Evolutionary conservation across 768 basidiomycete species (phyloP).

Genomic region (Lentinula raphanica): DNA sequence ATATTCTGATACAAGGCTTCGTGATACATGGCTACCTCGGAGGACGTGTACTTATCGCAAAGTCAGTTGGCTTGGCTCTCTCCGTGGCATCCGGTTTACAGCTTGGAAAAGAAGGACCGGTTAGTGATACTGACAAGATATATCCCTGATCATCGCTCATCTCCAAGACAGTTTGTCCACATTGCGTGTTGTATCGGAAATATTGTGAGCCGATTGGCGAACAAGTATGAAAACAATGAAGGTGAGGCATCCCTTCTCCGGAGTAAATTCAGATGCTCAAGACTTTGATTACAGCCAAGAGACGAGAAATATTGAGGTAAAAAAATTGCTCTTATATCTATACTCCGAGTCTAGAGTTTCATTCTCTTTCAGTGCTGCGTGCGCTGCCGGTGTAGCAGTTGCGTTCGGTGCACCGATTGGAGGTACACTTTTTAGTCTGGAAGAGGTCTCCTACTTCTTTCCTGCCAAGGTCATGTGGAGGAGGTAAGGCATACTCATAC

Average conservation of each 20-base stretch:
- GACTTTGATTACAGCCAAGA: conserved; percentile 54
- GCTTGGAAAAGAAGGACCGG: conserved; percentile 44
- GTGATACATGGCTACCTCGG: conserved; percentile 98
- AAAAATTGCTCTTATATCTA: not conserved
- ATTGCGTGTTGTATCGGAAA: conserved; percentile 92
- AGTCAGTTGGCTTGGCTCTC: conserved; percentile 82
- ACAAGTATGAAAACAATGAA: conserved; percentile 95
- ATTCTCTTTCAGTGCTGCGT: conserved; percentile 63
- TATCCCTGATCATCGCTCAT: conserved; percentile 42
- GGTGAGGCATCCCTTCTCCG: conserved; percentile 34
- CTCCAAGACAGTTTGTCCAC: conserved; percentile 58
- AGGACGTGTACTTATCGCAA: conserved; percentile 81
- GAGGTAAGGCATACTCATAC: conserved; percentile 50
- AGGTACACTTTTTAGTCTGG: conserved; percentile 86
- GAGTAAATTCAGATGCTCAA: not conserved
- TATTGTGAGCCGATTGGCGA: conserved; percentile 79
- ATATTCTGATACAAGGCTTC: conserved; percentile 56
- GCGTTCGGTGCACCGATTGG: conserved; percentile 97
- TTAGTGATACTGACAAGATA: not conserved
- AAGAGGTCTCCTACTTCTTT: conserved; percentile 96
- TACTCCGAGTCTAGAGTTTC: not conserved
- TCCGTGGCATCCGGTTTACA: conserved; percentile 91
- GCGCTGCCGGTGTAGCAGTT: conserved; percentile 96
- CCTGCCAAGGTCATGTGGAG: conserved; percentile 97
- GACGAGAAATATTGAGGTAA: conserved; percentile 73